Evolutionary conservation across 345 rosid genomes (phyloP), one percentile per base, ranked within the genome.

Genomic region (Alliaria petiolata): DNA sequence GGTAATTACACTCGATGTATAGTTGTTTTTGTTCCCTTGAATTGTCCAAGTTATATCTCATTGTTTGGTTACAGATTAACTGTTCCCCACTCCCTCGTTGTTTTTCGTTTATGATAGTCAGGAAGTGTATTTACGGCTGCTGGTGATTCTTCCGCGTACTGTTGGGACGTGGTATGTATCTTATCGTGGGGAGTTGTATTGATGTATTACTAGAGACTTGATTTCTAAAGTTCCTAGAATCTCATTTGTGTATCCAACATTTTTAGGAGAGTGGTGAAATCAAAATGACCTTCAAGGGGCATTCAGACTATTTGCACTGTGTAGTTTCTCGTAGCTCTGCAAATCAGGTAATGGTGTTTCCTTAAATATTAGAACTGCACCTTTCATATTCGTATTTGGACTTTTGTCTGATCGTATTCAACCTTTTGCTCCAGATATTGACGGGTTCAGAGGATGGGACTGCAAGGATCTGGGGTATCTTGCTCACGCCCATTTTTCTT

Each of bases 371-470:
- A 49, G 3, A 20, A 60, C 1, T 34, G 35, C 63, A 62, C 44
- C 1, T 62, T n/a, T 52, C 53, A 19, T 46, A 26, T 54, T 11
- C 4, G 5, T 33, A 1, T 59, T 4, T 59, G 25, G 34, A 22
- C 8, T 61, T 52, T 25, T 68, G n/a, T 7, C 65, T 64, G 31
- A 64, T 38, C 30, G 6, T 67, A 20, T 55, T 71, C 59, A 36
- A 55, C 65, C 49, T 74, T 44, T 75, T 63, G 15, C 22, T 53
- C 72, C 89, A 91, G 98, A 85, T 95, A 52, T 70, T 95, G 78
- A 91, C 96, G 65, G 96, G 98, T 68, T 95, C 99, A 5, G 99
- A 95, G 81, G 99, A 95, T 83, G 98, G 99, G 55, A 88, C 95
- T 71, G 93, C 90, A 76, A 76, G 93, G 73, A 76, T 95, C 42